Evolutionary conservation across 306 rosid species (phyloP), one percentile per base, ranked within the genome.

Genomic region (Luffa aegyptiaca): DNA sequence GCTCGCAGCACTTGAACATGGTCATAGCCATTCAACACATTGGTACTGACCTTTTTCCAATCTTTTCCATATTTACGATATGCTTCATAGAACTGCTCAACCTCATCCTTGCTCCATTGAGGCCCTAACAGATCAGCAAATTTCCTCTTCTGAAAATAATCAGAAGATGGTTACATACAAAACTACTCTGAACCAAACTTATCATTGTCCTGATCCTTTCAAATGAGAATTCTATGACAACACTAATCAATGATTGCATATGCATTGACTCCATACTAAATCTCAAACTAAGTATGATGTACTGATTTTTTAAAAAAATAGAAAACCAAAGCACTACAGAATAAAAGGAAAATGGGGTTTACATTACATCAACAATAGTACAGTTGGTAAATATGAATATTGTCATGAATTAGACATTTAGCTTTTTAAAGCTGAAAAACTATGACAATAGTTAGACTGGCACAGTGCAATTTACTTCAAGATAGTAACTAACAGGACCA

Each of bases 71-170:
- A 77, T 84, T 87, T 92, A 74, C 99, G 97, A 57, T 90, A 95
- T 68, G 96, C 97, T 84, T 88, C 92, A 79, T 91, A 95, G 87
- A 95, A 95, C 57, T 74, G 84, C 84, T 85, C 88, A 76, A 95
- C 93, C 84, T 93, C 97, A 57, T 81, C 88, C 86, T 87, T 88
- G 84, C 92, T 89, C 99, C 99, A 95, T 81, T 89, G 96, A 78
- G 93, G 89, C 77, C 97, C 99, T 88, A 95, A 84, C 97, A 90
- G 85, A 82, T 93, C 93, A 46, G 99, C 87, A 86, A 93, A 87
- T 86, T 91, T 95, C 87, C 96, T 87, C 97, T 90, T 95, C 97
- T 95, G 89, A 89, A 80, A 20, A 82, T 69, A 69, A 85, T 79
- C 66, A 68, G 78, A 82, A 76, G 81, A 61, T 14, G 75, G 63